These are phyloP conservation scores for Gossypium davidsonii DNA, from an alignment of 441 rosid genomes.

Conservation along the genomic window DNA sequence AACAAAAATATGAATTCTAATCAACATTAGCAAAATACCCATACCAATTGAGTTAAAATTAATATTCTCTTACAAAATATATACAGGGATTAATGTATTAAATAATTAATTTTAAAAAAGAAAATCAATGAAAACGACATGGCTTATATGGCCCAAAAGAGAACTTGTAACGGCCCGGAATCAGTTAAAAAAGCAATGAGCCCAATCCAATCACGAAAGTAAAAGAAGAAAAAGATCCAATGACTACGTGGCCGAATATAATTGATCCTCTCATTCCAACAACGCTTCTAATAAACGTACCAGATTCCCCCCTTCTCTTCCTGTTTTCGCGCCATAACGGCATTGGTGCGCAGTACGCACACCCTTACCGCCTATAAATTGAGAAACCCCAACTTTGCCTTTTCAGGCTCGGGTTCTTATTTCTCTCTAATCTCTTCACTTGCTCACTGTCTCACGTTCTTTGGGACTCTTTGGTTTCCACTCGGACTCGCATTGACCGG, in stretches of 20 bases:
- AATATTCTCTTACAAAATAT: no score
- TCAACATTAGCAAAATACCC: no score
- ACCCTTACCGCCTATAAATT: neutral
- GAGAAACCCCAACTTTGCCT: neutral
- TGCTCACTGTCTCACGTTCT: neutral
- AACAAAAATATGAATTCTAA: rapidly evolving
- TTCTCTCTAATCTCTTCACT: neutral
- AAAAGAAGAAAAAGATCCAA: neutral
- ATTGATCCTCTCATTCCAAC: neutral
- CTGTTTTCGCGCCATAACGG: neutral
- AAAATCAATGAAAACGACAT: no score
- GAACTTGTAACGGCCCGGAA: no score
- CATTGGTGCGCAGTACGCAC: neutral
- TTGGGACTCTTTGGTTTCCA: neutral
- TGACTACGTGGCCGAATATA: neutral
- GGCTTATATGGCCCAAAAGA: no score
- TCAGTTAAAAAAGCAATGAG: no score
- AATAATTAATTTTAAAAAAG: no score
- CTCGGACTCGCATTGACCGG: neutral
- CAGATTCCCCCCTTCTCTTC: neutral
- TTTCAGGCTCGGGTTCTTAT: neutral
- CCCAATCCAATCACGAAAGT: no score
- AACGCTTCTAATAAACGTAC: no score
- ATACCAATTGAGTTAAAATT: no score
- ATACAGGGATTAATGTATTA: no score